Evolutionary conservation across 495 filamentous ascomycete genomes (phyloP).

Genomic region (Ascobolus immersus): DNA sequence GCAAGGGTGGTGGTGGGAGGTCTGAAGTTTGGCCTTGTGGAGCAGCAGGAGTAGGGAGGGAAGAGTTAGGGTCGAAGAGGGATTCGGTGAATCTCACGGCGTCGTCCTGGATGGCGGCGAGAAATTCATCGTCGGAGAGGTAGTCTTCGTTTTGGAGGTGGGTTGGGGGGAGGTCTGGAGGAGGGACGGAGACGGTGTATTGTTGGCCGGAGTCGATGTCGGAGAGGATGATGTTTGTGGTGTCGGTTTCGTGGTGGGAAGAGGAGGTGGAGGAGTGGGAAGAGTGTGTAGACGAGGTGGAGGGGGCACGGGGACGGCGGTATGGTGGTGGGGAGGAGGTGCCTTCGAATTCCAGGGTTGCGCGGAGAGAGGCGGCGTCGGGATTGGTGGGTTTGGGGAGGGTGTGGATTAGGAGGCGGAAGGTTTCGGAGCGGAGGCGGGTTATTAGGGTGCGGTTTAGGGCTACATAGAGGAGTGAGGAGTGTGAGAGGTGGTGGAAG

Average conservation of each 20-base stretch:
- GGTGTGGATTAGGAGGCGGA: conserved; percentile 8
- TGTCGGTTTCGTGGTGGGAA: conserved; percentile 3
- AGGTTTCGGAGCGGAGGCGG: conserved; percentile 7
- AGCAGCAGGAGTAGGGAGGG: too few relatives aligned
- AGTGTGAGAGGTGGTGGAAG: too few relatives aligned
- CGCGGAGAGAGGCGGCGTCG: conserved; percentile 8
- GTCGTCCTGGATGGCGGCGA: neutral
- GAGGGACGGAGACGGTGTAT: conserved; percentile 10
- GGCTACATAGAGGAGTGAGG: too few relatives aligned
- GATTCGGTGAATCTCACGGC: neutral
- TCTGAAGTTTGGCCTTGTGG: too few relatives aligned
- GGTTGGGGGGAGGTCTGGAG: conserved; percentile 11
- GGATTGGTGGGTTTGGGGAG: conserved; percentile 11
- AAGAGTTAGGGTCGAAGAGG: neutral
- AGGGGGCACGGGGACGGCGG: too few relatives aligned
- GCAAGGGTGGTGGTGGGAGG: too few relatives aligned
- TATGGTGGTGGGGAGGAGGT: too few relatives aligned
- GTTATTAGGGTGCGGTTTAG: too few relatives aligned
- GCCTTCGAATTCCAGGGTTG: conserved; percentile 10
- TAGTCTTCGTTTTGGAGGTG: conserved; percentile 11
- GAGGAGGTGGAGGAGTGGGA: neutral
- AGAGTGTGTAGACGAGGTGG: neutral
- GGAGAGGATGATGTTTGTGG: too few relatives aligned
- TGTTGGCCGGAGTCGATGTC: conserved; percentile 15
- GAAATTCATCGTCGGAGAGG: neutral